Evolutionary conservation across 2,329 filamentous ascomycete species (phyloP).

Genomic region (Chrysosporium keratinophilum): DNA sequence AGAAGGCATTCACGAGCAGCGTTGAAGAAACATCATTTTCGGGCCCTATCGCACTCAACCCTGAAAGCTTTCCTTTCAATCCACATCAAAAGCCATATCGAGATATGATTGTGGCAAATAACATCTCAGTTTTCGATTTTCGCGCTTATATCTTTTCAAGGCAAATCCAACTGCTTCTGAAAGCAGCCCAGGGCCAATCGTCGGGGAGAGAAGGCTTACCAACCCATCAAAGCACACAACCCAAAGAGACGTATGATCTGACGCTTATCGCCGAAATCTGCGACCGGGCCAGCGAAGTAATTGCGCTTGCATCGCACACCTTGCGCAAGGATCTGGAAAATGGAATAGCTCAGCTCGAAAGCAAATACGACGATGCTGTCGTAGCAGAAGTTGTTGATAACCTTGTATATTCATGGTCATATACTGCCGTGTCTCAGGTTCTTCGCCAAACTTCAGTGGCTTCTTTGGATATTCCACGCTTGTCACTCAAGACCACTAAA

Average conservation of each 20-base stretch:
- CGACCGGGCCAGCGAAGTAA: slow-evolving; percentile 69
- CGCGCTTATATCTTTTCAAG: slow-evolving; percentile 85
- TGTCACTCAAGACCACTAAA: slow-evolving; percentile 26
- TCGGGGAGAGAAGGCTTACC: slow-evolving; percentile 22
- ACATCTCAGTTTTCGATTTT: slow-evolving; percentile 95
- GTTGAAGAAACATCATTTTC: slow-evolving; percentile 24
- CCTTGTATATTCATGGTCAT: slow-evolving; percentile 39
- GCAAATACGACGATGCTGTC: slow-evolving; percentile 23
- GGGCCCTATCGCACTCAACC: slow-evolving; percentile 21
- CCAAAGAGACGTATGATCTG: slow-evolving; percentile 61
- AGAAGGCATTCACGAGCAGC: slow-evolving; percentile 9
- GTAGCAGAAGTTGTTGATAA: slow-evolving; percentile 34
- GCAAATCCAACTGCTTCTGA: slow-evolving; percentile 70
- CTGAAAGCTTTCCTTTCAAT: slow-evolving; percentile 33
- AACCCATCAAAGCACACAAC: slow-evolving; percentile 38
- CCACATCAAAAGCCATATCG: slow-evolving; percentile 69
- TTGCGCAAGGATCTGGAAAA: slow-evolving; percentile 66
- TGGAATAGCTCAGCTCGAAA: slow-evolving; percentile 42
- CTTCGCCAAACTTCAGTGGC: slow-evolving; percentile 33
- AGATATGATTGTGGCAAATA: slow-evolving; percentile 83
- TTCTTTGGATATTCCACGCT: slow-evolving; percentile 29
- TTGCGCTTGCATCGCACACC: slow-evolving; percentile 66
- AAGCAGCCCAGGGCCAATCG: slow-evolving; percentile 57
- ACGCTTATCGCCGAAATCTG: slow-evolving; percentile 77
- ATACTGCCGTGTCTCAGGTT: slow-evolving; percentile 36